Evolutionary conservation across 352 stramenopile species (phyloP).

Genomic region (Globisporangium uncinulatum): DNA sequence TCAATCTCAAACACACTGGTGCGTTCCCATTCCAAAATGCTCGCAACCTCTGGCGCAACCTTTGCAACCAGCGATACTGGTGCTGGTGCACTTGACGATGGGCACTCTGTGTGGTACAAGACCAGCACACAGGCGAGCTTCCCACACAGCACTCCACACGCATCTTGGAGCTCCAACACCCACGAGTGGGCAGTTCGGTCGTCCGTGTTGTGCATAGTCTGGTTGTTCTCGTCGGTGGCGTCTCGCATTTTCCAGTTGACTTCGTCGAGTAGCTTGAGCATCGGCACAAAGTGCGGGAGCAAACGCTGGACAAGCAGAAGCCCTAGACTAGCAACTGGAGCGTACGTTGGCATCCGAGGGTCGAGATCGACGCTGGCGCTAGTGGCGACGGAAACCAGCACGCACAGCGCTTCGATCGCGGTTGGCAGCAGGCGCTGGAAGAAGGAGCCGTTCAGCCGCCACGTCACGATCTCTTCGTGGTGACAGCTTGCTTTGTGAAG

Average conservation of each 20-base stretch:
- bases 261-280: conserved; percentile 59
- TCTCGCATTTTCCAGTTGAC: conserved; percentile 49
- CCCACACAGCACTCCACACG: conserved; percentile 38
- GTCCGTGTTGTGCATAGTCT: conserved; percentile 18
- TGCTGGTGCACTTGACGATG: background rate
- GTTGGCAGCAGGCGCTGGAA: conserved; percentile 38
- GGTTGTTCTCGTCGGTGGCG: conserved; percentile 16
- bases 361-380: background rate
- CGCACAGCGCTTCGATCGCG: conserved; percentile 37
- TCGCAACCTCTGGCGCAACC: background rate
- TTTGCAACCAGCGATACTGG: background rate
- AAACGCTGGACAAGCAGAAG: conserved; percentile 29
- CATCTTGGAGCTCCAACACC: conserved; percentile 44
- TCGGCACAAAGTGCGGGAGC: conserved; percentile 30
- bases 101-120: background rate
- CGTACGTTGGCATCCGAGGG: background rate
- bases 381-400: conserved; percentile 13
- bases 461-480: conserved; percentile 45
- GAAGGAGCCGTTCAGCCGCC: conserved; percentile 43
- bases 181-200: conserved; percentile 17
- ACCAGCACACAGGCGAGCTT: conserved; percentile 21
- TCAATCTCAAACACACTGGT: conserved; percentile 49
- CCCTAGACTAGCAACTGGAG: background rate
- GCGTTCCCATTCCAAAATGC: conserved; percentile 37
- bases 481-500: conserved; percentile 49